Conservation (phyloP, 1,284 basidiomycete genomes). For the Mycena sp. region DNA sequence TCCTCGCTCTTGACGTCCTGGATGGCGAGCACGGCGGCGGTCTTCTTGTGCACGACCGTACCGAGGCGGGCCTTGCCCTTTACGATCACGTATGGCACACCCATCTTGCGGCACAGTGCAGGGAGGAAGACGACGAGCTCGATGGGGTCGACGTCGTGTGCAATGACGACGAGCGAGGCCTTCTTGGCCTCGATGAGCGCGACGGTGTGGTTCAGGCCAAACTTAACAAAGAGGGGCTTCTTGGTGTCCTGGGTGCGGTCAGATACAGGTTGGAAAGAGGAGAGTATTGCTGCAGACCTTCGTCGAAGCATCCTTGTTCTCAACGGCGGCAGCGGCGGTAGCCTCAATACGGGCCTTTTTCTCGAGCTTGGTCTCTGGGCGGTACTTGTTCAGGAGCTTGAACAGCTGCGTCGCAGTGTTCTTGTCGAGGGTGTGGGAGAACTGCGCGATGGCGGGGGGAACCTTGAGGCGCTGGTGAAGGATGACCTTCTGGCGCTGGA, state of each 20-base stretch:
- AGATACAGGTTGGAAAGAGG: no score
- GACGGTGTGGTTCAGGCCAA: slow-evolving; percentile 96
- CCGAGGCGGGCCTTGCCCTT: slow-evolving; percentile 98
- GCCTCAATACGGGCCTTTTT: slow-evolving; percentile 94
- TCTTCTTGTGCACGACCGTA: slow-evolving; percentile 98
- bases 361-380: slow-evolving; percentile 95
- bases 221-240: slow-evolving; percentile 97
- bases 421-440: slow-evolving; percentile 98
- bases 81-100: slow-evolving; percentile 97
- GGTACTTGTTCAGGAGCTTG: slow-evolving; percentile 98
- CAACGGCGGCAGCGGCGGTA: slow-evolving; percentile 80
- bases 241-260: slow-evolving; percentile 68
- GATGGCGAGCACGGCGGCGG: slow-evolving; percentile 89
- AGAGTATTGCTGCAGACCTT: no score
- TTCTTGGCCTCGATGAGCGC: slow-evolving; percentile 98
- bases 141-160: slow-evolving; percentile 98
- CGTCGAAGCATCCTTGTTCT: slow-evolving; percentile 73
- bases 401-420: slow-evolving; percentile 99
- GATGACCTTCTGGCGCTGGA: slow-evolving; percentile 99
- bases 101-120: slow-evolving; percentile 99
- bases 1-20: slow-evolving; percentile 97
- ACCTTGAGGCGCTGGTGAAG: slow-evolving; percentile 99
- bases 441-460: slow-evolving; percentile 97
- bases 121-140: slow-evolving; percentile 99
- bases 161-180: slow-evolving; percentile 96